Evolutionary conservation across 2,329 filamentous ascomycete genomes (phyloP).

Genomic region (Biscogniauxia mediterranea): DNA sequence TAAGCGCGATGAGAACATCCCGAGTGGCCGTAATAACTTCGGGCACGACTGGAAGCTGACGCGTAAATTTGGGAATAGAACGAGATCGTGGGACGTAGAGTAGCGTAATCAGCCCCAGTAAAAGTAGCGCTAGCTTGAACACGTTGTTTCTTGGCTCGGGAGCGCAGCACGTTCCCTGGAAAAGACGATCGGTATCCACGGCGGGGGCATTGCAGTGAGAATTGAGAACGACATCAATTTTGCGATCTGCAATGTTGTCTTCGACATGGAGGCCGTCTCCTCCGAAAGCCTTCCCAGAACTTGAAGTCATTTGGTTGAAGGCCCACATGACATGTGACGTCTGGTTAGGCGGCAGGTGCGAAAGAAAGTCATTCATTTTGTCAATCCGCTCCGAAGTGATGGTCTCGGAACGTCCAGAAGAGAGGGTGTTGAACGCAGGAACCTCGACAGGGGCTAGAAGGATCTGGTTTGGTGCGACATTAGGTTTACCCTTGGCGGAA

Average conservation of each 20-base stretch:
- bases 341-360: slow-evolving; percentile 39
- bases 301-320: slow-evolving; percentile 47
- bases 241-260: slow-evolving; percentile 42
- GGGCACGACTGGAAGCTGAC: slow-evolving; percentile 5
- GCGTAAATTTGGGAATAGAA: slow-evolving; percentile 15
- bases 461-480: slow-evolving; percentile 29
- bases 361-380: slow-evolving; percentile 52
- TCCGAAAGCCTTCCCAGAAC: slow-evolving; percentile 38
- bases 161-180: slow-evolving; percentile 53
- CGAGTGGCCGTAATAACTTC: slow-evolving; percentile 19
- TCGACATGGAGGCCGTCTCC: slow-evolving; percentile 49
- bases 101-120: slow-evolving; percentile 31
- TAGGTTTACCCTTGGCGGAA: slow-evolving; percentile 7
- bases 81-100: slow-evolving; percentile 21
- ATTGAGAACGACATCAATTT: slow-evolving; percentile 54
- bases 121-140: slow-evolving; percentile 36
- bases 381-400: slow-evolving; percentile 49
- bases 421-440: slow-evolving; percentile 44
- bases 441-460: slow-evolving; percentile 45
- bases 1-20: slow-evolving; percentile 20
- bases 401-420: slow-evolving; percentile 38
- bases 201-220: slow-evolving; percentile 51
- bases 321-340: slow-evolving; percentile 48
- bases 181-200: slow-evolving; percentile 39
- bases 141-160: slow-evolving; percentile 38